Conservation (phyloP, 1,284 basidiomycete genomes). For the Gomphus bonarii region DNA sequence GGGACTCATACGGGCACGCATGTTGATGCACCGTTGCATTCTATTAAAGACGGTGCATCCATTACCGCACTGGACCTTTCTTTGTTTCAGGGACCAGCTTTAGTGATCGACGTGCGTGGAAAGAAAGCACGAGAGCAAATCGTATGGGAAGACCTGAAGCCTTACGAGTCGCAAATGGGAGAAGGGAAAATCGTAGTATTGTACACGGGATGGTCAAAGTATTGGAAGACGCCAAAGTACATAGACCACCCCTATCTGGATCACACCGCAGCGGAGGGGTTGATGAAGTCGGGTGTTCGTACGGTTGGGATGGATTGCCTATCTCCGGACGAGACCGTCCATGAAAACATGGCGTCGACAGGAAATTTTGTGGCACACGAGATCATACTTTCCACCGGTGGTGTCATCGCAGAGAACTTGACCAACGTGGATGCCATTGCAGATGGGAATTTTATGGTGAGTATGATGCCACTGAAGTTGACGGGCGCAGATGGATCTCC, state of each 20-base stretch:
- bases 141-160: constrained; percentile 37
- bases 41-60: constrained; percentile 39
- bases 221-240: constrained; percentile 42
- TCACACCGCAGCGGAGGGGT: constrained; percentile 35
- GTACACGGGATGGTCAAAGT: constrained; percentile 49
- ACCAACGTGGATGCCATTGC: constrained; percentile 35
- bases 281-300: constrained; percentile 39
- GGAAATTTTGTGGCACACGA: constrained; percentile 43
- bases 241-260: constrained; percentile 54
- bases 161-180: constrained; percentile 25
- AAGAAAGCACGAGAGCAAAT: constrained; percentile 32
- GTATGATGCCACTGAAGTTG: constrained; percentile 46
- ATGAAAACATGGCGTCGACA: constrained; percentile 20
- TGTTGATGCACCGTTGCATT: constrained; percentile 66
- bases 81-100: constrained; percentile 38
- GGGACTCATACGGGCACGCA: constrained; percentile 61
- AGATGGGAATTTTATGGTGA: constrained; percentile 35
- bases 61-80: constrained; percentile 45
- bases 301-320: constrained; percentile 52
- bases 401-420: constrained; percentile 60
- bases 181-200: constrained; percentile 35
- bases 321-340: constrained; percentile 52
- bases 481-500: constrained; percentile 54
- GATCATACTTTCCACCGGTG: constrained; percentile 42
- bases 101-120: constrained; percentile 31